Evolutionary conservation across 768 basidiomycete genomes (phyloP), one percentile per base, ranked within the genome.

Genomic region (Lactarius vividus): DNA sequence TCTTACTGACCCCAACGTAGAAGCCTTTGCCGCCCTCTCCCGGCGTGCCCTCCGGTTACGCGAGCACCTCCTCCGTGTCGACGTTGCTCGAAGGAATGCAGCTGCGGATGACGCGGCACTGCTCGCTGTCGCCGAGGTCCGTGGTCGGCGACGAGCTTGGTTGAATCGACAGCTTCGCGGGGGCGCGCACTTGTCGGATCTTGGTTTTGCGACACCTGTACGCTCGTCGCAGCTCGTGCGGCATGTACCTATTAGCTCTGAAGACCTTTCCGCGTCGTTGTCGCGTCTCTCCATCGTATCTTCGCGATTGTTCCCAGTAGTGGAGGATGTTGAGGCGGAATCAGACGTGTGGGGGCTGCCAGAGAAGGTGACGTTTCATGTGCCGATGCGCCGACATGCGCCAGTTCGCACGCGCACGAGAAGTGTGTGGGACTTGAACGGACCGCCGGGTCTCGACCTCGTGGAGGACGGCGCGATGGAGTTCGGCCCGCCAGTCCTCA

Each of bases 111-210:
- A 76, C 69, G 71, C 57, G 67, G 70, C 68, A 61, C 63, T 71
- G 67, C 73, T 67, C 63, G 63, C 67, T 18, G 74, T 84, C 7
- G 77, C 90, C 28, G 87, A 88, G 73, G 79, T 84, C 46, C 82
- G 82, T 67, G 83, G 84, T 39, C 80, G 84, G 44, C 80, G 89
- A 35, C 79, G 88, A 11, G 89, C 89, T 8, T 91, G 89, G 89
- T 79, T 84, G 61, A 84, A 84, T 67, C 78, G 81, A 40, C 79
- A 80, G 23, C 78, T 83, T 65, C 72, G 80, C 57, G 75, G 76
- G 58, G 70, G 75, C 10, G 75, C 76, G 20, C 72, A 73, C 2
- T 68, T 77, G 28, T 70, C 74, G 15, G 77, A 80, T 40, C 46
- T 85, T 62, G 83, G 81, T 1, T 78, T 89, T 60, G 80, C 83